Evolutionary conservation across 2,329 filamentous ascomycete species (phyloP).

Genomic region (Diplodia scrobiculata): DNA sequence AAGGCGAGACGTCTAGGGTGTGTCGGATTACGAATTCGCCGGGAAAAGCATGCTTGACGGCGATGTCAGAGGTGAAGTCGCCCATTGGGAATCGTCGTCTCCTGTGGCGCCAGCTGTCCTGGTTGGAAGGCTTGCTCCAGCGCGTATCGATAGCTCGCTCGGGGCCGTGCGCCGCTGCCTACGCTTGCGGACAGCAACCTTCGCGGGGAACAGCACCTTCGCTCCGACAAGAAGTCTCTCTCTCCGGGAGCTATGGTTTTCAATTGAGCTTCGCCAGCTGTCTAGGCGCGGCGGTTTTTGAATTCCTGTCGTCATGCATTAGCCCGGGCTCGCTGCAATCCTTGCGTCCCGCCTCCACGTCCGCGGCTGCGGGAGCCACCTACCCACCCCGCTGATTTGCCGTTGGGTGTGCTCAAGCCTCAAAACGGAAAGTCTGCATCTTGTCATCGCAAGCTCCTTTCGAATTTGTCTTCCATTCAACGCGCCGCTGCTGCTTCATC

Average conservation of each 20-base stretch:
- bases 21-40: conserved; percentile 51
- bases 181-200: not conserved
- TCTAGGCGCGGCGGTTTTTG: not conserved
- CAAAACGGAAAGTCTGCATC: not conserved
- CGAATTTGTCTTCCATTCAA: not conserved
- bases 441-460: too few relatives aligned
- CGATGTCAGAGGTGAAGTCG: conserved; percentile 26
- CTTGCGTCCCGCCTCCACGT: conserved; percentile 16
- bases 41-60: conserved; percentile 28
- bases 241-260: not conserved
- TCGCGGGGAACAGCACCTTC: not conserved
- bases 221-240: not conserved
- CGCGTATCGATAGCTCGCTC: conserved; percentile 24
- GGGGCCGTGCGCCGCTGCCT: conserved; percentile 12
- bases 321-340: conserved; percentile 22
- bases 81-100: conserved; percentile 9
- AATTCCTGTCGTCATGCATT: conserved; percentile 20
- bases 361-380: conserved; percentile 12
- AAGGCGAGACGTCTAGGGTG: conserved; percentile 55
- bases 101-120: conserved; percentile 26
- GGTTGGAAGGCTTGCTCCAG: conserved; percentile 10
- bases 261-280: not conserved
- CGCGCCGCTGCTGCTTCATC: not conserved
- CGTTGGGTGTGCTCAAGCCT: conserved; percentile 3
- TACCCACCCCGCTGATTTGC: conserved; percentile 4